Base-by-base conservation (phyloP, 2,329 filamentous ascomycete species). In the Penicillium capsulatum region DNA sequence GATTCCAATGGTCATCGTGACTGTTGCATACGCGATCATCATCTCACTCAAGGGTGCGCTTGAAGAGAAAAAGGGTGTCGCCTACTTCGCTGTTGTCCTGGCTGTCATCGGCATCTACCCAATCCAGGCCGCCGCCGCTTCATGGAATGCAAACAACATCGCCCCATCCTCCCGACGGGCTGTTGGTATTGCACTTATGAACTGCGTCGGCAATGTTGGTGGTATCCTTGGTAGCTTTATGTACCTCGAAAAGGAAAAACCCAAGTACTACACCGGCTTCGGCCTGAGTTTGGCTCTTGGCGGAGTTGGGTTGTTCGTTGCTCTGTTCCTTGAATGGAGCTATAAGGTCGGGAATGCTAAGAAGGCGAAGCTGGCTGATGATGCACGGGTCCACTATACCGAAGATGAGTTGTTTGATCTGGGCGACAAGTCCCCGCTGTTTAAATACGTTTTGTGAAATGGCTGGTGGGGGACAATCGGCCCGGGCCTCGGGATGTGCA, bases 391-490 rank as follows among this genome's bases (percentile, higher is more conserved):
- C 10, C 38, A 32, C 7, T 69, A 68, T 41, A 58, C 19, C 9
- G 19, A 22, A 5, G 19, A 22, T 5, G 5, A 22, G 19, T 9
- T 22, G 53, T 1, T 68, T 39, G 57, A 64, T 11, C 42, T 70
- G 55, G 68, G 67, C 3, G 67, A 70, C 34, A 62, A 57, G 50
- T 67, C 63, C 31, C 67, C 67, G 0, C 60, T 69, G 26, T 70
- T 64, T 40, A 66, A 60, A 46, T 69, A 70, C 44, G 62, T 50
- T 2, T 24, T 54, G 20, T 55, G 40, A 22, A n/a, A n/a, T n/a
- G n/a, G n/a, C n/a, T n/a, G n/a, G n/a, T n/a, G n/a, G n/a, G n/a
- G n/a, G n/a, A n/a, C n/a, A n/a, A n/a, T n/a, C n/a, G n/a, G n/a
- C n/a, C n/a, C n/a, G n/a, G n/a, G n/a, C n/a, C n/a, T n/a, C n/a